Evolutionary conservation across 106 monocot species (phyloP), one percentile per base, ranked within the genome.

Genomic region (Acorus calamus): DNA sequence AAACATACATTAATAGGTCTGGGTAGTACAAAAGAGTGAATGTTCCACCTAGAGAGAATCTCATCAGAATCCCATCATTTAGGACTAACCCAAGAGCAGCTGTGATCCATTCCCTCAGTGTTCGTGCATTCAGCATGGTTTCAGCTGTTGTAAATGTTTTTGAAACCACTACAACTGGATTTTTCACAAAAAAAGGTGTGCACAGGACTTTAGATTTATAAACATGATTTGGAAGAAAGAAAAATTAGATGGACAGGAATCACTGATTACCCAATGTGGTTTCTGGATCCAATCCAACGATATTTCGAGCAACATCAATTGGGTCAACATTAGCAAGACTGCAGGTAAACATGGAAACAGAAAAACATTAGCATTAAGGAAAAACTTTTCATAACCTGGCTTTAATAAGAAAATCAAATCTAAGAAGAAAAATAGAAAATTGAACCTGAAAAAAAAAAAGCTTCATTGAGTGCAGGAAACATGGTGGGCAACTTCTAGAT

Each of bases 271-370:
- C 93, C 49, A 94, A 70, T 53, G 93, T 94, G 50, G 89, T 94
- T 66, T 94, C 93, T 68, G 93, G 93, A 71, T 89, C 71, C 74
- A 94, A 73, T 12, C 88, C 89, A 49, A 57, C 68, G 46, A 81
- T 77, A 65, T 71, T 94, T 54, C 79, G 83, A 57, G 83, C 83
- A 72, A 84, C 86, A 78, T 94, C 93, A 75, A 89, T 72, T 44
- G 93, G 93, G 69, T 94, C 93, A 56, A 94, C 93, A 86, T 94
- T 94, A 73, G 93, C 93, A 76, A 94, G 89, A 46, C 93, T 93
- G 74, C 66, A 77, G 7, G 68, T 51, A 54, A 55, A 28, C 28
- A 28, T 28, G 28, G 28, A 28, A 28, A 28, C 28, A 28, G 28
- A 28, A 28, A 28, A 28, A 28, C 28, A 28, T 28, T 28, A 28